These are phyloP conservation scores for Phytopythium vexans DNA, from an alignment of 352 stramenopile species.

Conservation along the genomic window DNA sequence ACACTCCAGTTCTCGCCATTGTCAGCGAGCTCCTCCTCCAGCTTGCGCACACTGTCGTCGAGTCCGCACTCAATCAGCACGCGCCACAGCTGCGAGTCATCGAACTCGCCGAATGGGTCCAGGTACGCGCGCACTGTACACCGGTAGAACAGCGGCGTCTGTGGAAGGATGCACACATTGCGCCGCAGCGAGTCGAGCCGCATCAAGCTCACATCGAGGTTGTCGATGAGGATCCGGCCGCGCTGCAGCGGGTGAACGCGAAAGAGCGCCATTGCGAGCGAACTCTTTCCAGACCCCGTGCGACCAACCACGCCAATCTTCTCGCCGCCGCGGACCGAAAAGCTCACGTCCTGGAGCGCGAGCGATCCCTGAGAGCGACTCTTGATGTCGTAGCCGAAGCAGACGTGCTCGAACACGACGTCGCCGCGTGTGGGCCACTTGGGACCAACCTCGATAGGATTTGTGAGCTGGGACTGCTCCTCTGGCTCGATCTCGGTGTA, in stretches of 20 bases:
- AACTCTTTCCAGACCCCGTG: constrained; percentile 62
- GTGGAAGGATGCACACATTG: constrained; percentile 73
- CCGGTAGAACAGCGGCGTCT: constrained; percentile 92
- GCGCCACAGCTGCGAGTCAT: constrained; percentile 49
- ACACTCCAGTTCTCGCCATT: constrained; percentile 95
- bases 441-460: constrained; percentile 14
- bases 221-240: constrained; percentile 88
- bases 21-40: constrained; percentile 53
- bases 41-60: constrained; percentile 24
- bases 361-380: constrained; percentile 6
- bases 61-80: constrained; percentile 40
- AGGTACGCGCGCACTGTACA: constrained; percentile 91
- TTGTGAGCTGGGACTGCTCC: constrained; percentile 12
- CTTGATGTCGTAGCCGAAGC: constrained; percentile 37
- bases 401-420: constrained; percentile 36
- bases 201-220: constrained; percentile 63
- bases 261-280: constrained; percentile 53
- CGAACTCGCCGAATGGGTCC: constrained; percentile 85
- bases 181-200: constrained; percentile 36
- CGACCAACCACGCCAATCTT: constrained; percentile 61
- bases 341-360: constrained; percentile 45
- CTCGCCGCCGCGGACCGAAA: constrained; percentile 37
- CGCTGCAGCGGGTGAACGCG: constrained; percentile 28
- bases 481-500: constrained; percentile 35
- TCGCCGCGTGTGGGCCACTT: constrained; percentile 23